A percentile compares a stretch with the other conserved stretches of the same genome.
phyloP scores from a whole-genome alignment of 192 early-diverging fungal species.

The Umbelopsis vinacea region DNA sequence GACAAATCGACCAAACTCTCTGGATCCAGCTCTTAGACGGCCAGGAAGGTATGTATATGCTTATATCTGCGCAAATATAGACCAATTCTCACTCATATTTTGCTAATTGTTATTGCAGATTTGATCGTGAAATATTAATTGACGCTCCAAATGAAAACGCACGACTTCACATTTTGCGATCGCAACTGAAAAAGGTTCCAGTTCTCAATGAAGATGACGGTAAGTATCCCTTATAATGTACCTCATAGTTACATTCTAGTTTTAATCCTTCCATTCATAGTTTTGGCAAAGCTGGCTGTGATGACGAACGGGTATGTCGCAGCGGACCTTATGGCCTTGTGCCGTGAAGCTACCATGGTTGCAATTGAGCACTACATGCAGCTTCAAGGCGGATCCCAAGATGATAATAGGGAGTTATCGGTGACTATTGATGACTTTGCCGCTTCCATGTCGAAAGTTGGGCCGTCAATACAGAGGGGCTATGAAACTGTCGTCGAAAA shows the following conservation, averaged over 20 bases:
- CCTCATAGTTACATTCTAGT: not conserved
- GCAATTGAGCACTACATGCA: conserved; percentile 43
- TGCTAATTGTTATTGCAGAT: conserved; percentile 43
- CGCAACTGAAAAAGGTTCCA: conserved; percentile 61
- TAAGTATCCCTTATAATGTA: not conserved
- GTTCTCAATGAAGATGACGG: conserved; percentile 55
- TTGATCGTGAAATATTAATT: conserved; percentile 84
- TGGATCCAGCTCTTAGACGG: conserved; percentile 82
- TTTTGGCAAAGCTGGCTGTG: conserved; percentile 48
- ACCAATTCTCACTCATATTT: not conserved
- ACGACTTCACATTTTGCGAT: conserved; percentile 66
- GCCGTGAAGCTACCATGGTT: conserved; percentile 76
- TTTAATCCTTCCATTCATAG: conserved; percentile 2
- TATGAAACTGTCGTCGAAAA: conserved; percentile 63
- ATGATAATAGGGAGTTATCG: not conserved
- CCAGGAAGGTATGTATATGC: conserved; percentile 67
- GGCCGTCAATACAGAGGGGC: conserved; percentile 76
- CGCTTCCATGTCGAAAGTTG: conserved; percentile 60
- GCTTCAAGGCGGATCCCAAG: not conserved
- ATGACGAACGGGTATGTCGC: conserved; percentile 92
- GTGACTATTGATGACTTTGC: conserved; percentile 67
- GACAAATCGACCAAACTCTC: conserved; percentile 85
- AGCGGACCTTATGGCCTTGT: conserved; percentile 86
- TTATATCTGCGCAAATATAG: not conserved
- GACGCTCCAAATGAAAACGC: conserved; percentile 72